Base-by-base conservation (phyloP, 2,329 filamentous ascomycete genomes). In the Penicillium vulpinum region DNA sequence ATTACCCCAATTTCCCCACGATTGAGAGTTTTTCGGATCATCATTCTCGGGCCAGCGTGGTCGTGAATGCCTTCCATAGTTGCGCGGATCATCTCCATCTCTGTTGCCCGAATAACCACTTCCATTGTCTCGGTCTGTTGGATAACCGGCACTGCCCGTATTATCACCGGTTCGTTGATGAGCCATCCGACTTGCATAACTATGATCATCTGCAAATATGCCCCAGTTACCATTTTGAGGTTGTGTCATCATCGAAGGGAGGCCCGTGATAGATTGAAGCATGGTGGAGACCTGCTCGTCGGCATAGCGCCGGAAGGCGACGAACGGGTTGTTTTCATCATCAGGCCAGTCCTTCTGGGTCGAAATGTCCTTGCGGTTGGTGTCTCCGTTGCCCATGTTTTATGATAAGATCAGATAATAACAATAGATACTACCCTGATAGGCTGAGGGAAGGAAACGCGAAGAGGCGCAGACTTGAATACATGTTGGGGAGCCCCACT, bases 271-370 rank as follows among this genome's bases (percentile, higher is more conserved):
- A 18, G 78, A 78, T 59, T 81, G 80, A 54, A 86, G 70, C 50
- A 87, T 70, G 16, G 79, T 80, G 9, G 78, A 80, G 62, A 86
- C 78, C 55, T 83, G 81, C 45, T 81, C 79, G 63, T 87, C 84
- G 54, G 84, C 82, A 68, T 83, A 85, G 60, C 81, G 82, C 62
- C 85, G 84, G 73, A 87, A 86, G 29, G 80, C 76, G 54, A 85
- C 79, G 70, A 87, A 86, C 1, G 84, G 83, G 58, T 85, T 85
- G 29, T 40, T 62, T 58, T 77, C 71, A 57, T 75, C 69, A 51
- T 77, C 70, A 40, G 58, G 53, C 63, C 64, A 65, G 56, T 59
- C 55, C 31, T 60, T 47, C 6, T 28, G 49, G 46, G 51, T 53
- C 47, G 53, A 38, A 56, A 35, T 26, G 5, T 51, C 21, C n/a